These are phyloP conservation scores for Penicillium samsonianum DNA, from an alignment of 495 filamentous ascomycete species.

Conservation along the genomic window DNA sequence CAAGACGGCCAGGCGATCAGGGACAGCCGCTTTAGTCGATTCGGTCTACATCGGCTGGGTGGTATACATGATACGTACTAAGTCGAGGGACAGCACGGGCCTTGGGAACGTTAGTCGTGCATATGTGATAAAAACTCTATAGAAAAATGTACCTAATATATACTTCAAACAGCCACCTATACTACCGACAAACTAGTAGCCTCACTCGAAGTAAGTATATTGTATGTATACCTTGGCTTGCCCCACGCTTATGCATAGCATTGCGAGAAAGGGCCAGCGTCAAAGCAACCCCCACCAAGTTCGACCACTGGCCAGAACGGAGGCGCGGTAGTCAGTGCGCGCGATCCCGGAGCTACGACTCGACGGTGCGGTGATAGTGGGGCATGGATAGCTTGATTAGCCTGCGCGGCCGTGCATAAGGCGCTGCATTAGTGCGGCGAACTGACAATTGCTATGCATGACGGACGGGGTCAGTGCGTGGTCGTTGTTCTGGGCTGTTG, in stretches of 20 bases:
- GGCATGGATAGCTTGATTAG: constrained; percentile 18
- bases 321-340: constrained; percentile 32
- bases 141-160: neutral
- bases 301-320: constrained; percentile 26
- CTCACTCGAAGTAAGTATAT: neutral
- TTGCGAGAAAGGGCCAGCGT: constrained; percentile 2
- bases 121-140: neutral
- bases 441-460: constrained; percentile 29
- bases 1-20: constrained; percentile 11
- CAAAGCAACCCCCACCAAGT: constrained; percentile 10
- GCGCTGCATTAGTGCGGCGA: constrained; percentile 32
- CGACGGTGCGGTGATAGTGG: constrained; percentile 22
- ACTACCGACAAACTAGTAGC: neutral
- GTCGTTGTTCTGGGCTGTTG: constrained; percentile 14
- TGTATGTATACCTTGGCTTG: neutral
- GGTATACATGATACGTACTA: constrained; percentile 4
- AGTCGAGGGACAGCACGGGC: constrained; percentile 6
- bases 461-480: constrained; percentile 26
- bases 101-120: neutral
- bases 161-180: neutral
- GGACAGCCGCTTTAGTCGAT: constrained; percentile 13
- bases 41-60: neutral
- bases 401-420: constrained; percentile 25
- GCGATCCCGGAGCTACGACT: constrained; percentile 23
- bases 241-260: constrained; percentile 20